phyloP scores from a whole-genome alignment of 2,329 filamentous ascomycete species.

The Lojkania enalia region DNA sequence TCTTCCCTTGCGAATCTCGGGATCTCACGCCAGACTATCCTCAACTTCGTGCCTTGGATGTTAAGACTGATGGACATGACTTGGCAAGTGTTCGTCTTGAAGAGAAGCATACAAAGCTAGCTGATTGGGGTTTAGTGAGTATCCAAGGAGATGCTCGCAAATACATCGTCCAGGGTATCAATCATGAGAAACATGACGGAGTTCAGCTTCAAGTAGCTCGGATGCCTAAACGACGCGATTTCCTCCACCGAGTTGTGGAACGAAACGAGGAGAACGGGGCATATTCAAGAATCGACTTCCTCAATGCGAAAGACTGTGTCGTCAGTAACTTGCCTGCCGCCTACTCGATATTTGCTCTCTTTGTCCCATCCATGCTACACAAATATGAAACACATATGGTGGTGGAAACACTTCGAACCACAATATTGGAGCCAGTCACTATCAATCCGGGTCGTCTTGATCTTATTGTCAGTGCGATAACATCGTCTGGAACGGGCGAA shows the following conservation, averaged over 20 bases:
- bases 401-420: constrained; percentile 62
- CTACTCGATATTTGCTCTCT: constrained; percentile 56
- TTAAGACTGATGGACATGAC: constrained; percentile 13
- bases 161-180: constrained; percentile 16
- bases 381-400: constrained; percentile 68
- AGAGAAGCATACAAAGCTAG: constrained; percentile 3
- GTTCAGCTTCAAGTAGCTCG: constrained; percentile 21
- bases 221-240: constrained; percentile 62
- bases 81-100: constrained; percentile 20
- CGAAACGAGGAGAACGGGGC: constrained; percentile 20
- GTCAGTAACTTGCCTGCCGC: constrained; percentile 51
- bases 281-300: constrained; percentile 51
- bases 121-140: constrained; percentile 30
- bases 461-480: constrained; percentile 70
- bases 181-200: neutral
- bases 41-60: constrained; percentile 22
- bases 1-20: constrained; percentile 27
- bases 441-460: constrained; percentile 54
- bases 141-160: constrained; percentile 24
- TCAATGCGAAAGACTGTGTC: constrained; percentile 55
- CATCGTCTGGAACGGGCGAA: constrained; percentile 63
- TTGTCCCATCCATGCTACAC: constrained; percentile 74
- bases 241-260: constrained; percentile 53
- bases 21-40: constrained; percentile 9
- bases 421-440: constrained; percentile 56